These are phyloP conservation scores for Stephanocyclus meneghinianus DNA, from an alignment of 352 stramenopile genomes.

Conservation along the genomic window DNA sequence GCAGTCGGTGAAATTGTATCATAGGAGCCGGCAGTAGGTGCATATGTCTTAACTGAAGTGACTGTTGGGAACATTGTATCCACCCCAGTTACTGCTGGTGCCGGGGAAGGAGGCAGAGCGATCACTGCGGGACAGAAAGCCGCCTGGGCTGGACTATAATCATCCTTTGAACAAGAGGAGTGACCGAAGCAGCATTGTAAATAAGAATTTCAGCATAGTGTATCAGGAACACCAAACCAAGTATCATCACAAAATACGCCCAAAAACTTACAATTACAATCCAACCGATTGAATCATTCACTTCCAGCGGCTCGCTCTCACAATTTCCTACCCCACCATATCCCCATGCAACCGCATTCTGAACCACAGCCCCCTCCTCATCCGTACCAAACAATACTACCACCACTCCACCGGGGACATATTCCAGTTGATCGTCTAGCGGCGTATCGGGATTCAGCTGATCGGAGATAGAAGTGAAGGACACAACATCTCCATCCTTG, in stretches of 20 bases:
- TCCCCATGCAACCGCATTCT: slow-evolving; percentile 21
- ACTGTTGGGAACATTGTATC: neutral
- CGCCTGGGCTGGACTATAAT: slow-evolving; percentile 6
- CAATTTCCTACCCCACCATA: slow-evolving; percentile 7
- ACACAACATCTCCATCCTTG: neutral
- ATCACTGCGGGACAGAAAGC: slow-evolving; percentile 13
- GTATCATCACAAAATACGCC: neutral
- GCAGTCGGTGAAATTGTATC: no score
- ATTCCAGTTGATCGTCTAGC: slow-evolving; percentile 22
- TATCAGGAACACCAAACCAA: neutral
- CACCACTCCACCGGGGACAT: slow-evolving; percentile 19
- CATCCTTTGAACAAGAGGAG: slow-evolving; percentile 1
- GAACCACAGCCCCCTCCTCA: neutral
- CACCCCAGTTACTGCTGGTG: neutral
- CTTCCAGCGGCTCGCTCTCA: slow-evolving; percentile 1
- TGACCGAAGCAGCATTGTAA: neutral
- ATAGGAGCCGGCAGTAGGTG: neutral
- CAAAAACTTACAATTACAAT: slow-evolving; percentile 13
- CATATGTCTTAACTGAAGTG: neutral
- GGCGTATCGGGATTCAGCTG: neutral
- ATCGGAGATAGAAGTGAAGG: slow-evolving; percentile 4
- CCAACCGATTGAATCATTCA: slow-evolving; percentile 13
- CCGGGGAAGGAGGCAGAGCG: neutral
- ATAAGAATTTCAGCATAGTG: neutral
- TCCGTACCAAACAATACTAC: slow-evolving; percentile 27